Conservation (phyloP, 202 grass and related monocot genomes). For the Elaeis oleifera region DNA sequence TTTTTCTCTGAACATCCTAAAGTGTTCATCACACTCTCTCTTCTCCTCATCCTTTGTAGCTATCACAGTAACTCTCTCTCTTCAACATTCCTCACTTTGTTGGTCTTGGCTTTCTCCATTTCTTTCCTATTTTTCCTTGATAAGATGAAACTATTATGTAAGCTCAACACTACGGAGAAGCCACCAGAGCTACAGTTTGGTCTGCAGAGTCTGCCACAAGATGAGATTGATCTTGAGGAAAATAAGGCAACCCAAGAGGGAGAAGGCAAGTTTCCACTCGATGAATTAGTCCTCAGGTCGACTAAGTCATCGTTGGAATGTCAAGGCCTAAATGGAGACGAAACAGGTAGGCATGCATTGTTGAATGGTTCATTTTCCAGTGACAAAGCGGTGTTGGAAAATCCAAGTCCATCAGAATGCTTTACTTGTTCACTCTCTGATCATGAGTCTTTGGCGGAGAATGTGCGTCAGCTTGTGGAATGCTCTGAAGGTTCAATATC, state of each 20-base stretch:
- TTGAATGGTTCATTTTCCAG: background rate
- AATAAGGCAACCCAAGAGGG: background rate
- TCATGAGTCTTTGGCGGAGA: background rate
- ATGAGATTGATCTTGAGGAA: slow-evolving; percentile 2
- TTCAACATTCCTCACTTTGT: slow-evolving; percentile 25
- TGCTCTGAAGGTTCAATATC: slow-evolving; percentile 25
- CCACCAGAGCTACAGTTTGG: background rate
- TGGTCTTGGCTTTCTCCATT: slow-evolving; percentile 42
- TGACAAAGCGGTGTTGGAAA: background rate
- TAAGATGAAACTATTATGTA: slow-evolving; percentile 27
- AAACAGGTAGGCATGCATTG: background rate
- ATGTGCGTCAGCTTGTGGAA: background rate
- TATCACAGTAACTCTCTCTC: background rate
- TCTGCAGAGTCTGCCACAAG: slow-evolving; percentile 19
- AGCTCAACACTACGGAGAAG: slow-evolving; percentile 25
- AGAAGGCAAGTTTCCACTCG: slow-evolving; percentile 20
- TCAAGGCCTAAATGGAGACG: background rate
- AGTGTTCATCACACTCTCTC: slow-evolving; percentile 3
- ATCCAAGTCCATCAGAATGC: background rate
- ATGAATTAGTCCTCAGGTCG: slow-evolving; percentile 5
- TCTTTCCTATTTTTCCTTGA: slow-evolving; percentile 32
- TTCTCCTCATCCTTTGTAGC: background rate
- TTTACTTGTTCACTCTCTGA: background rate
- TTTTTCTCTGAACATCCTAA: background rate
- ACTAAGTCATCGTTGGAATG: background rate